Evolutionary conservation across 257 asterid genomes (phyloP), one percentile per base, ranked within the genome.

Genomic region (Ilex aquifolium): DNA sequence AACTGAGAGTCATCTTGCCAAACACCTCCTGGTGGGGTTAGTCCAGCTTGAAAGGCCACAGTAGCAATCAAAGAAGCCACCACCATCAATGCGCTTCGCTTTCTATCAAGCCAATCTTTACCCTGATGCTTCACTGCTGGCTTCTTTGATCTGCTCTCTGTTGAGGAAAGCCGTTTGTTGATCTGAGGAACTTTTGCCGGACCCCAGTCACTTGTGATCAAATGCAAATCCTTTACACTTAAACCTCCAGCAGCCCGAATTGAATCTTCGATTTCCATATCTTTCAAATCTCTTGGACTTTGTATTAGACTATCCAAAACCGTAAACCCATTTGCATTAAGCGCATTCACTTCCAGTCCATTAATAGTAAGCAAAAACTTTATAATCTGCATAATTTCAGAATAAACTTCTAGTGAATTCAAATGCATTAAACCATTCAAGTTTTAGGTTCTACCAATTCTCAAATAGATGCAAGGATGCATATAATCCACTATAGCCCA

Each of bases 51-150:
- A 39, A 76, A 72, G 40, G 81, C 78, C 42, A 72, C 72, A 0
- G 81, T 76, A 12, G 77, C 80, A 3, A 71, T 71, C 53, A 76
- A 57, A 31, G 81, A 72, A 0, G 81, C 77, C 57, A 76, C 81
- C 71, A 73, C 73, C 76, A 77, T 73, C 9, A 73, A 10, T 7
- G 79, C 73, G 13, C 69, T 73, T 3, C 71, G 69, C 60, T 67
- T 65, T 61, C 73, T 69, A 6, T 72, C 73, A 10, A 73, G 61
- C 82, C 81, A 72, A 61, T 72, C 77, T 3, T 6, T 60, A 27
- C 72, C 13, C 42, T 63, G 66, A n/a, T 65, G 66, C 66, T 69
- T 60, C 21, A 4, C 59, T 2, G 53, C 15, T 10, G 63, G 48
- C 56, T 64, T 72, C 50, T 65, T 63, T 58, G 59, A 29, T 2